Conservation (phyloP, 352 stramenopile species). For the Pythium brachiatum region DNA sequence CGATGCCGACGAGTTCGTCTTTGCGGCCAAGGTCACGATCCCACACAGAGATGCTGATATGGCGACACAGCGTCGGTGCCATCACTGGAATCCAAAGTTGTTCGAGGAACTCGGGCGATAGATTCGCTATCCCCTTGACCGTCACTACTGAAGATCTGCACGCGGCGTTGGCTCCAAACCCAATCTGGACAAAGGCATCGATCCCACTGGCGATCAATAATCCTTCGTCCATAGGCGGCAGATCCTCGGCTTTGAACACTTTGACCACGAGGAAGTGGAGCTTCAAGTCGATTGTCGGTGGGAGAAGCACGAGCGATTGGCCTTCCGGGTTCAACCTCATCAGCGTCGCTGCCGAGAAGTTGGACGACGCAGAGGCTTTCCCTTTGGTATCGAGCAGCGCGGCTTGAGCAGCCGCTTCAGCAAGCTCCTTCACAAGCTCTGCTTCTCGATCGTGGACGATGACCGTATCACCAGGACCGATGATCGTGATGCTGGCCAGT, state of each 20-base stretch:
- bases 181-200: slow-evolving; percentile 77
- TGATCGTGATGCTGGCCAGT: slow-evolving; percentile 62
- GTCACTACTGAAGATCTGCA: slow-evolving; percentile 58
- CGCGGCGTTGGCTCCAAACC: slow-evolving; percentile 50
- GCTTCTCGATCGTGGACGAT: slow-evolving; percentile 67
- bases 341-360: not conserved
- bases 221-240: slow-evolving; percentile 75
- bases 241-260: slow-evolving; percentile 72
- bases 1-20: slow-evolving; percentile 73
- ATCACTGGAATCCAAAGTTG: slow-evolving; percentile 87
- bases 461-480: slow-evolving; percentile 65
- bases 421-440: slow-evolving; percentile 58
- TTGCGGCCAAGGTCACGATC: slow-evolving; percentile 68
- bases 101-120: slow-evolving; percentile 66
- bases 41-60: slow-evolving; percentile 77
- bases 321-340: slow-evolving; percentile 15
- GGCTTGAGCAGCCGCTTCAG: slow-evolving; percentile 7
- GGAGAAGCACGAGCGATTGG: slow-evolving; percentile 60
- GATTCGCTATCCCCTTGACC: slow-evolving; percentile 47
- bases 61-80: slow-evolving; percentile 62
- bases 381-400: not conserved
- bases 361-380: not conserved
- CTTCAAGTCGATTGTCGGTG: slow-evolving; percentile 71
- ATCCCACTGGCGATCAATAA: slow-evolving; percentile 62
- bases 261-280: slow-evolving; percentile 80